phyloP scores from a whole-genome alignment of 139 green algal species.

The Chlamydomonas asymmetrica region DNA sequence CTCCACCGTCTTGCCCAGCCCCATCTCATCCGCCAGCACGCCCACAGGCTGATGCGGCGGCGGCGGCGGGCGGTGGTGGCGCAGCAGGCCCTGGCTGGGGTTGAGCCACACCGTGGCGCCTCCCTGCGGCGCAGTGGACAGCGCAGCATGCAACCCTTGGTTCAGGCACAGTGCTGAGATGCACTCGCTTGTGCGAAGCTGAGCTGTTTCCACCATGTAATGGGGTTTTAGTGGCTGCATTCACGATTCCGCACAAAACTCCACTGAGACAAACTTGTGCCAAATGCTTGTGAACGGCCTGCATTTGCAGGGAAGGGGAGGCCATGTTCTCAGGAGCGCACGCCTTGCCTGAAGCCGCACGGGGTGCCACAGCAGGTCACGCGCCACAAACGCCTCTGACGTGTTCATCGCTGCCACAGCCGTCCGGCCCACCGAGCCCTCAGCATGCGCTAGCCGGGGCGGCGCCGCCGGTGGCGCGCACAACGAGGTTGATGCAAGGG shows the following conservation, averaged over 20 bases:
- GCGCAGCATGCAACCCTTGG: not conserved
- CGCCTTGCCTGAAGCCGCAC: no score
- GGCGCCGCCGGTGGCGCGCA: not conserved
- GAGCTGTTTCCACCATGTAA: no score
- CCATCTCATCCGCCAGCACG: slow-evolving; percentile 53
- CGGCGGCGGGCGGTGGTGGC: not conserved
- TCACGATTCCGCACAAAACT: no score
- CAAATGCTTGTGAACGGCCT: no score
- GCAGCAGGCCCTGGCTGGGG: not conserved
- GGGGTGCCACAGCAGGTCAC: slow-evolving; percentile 16
- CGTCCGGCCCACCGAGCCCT: not conserved
- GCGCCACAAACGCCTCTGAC: not conserved
- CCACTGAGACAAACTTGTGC: no score
- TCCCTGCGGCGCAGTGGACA: not conserved
- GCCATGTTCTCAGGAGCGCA: no score
- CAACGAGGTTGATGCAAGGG: not conserved
- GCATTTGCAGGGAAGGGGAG: no score
- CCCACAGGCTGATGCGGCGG: slow-evolving; percentile 27
- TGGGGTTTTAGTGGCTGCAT: no score
- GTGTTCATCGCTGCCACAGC: not conserved
- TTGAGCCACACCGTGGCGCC: slow-evolving; percentile 14
- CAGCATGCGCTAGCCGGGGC: not conserved
- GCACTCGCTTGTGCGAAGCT: no score
- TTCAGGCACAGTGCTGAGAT: not conserved
- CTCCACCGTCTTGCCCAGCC: slow-evolving; percentile 63